Base-by-base conservation (phyloP, 352 stramenopile species). In the Pythium oligandrum region DNA sequence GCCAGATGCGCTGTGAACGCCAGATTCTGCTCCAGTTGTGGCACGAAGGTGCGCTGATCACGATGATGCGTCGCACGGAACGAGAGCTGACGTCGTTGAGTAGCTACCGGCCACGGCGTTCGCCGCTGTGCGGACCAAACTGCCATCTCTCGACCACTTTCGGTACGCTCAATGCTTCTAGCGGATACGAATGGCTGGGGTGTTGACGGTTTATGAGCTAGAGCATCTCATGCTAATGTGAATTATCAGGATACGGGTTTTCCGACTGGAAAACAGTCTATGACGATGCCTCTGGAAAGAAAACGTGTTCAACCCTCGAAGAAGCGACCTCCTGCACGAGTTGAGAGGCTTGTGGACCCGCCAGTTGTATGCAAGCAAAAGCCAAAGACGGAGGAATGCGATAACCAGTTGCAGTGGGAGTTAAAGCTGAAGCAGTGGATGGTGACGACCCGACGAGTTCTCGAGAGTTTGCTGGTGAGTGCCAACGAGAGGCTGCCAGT, bases 391-490 rank as follows among this genome's bases (percentile, higher is more conserved):
- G 17, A 26, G 17, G 17, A 26, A 26, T 26, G 17, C 17, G 17
- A 26, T 26, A 26, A 26, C 17, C 17, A 26, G 17, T 26, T 26
- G 17, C 17, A 26, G 17, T 26, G 17, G 17, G 17, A 26, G 17
- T 26, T 26, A 26, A 26, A 26, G 17, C 47, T 69, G 36, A 68
- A 64, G 42, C 51, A 55, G 11, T 69, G 61, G 61, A 63, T 64
- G 48, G 55, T 40, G 31, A 56, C 61, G 2, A 61, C 61, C 2
- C 55, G 55, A 6, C 51, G 55, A 6, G 35, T 69, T 32, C 36
- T 69, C 1, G 61, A 69, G 35, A 57, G 52, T 34, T 17, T 61
- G 3, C 38, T 69, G 35, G 54, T 63, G 38, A 17, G 34, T 38
- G 44, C 45, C 31, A 39, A 12, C 32, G 39, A 12, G 36, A 44